phyloP scores from a whole-genome alignment of 768 basidiomycete species.

The Artomyces pyxidatus region DNA sequence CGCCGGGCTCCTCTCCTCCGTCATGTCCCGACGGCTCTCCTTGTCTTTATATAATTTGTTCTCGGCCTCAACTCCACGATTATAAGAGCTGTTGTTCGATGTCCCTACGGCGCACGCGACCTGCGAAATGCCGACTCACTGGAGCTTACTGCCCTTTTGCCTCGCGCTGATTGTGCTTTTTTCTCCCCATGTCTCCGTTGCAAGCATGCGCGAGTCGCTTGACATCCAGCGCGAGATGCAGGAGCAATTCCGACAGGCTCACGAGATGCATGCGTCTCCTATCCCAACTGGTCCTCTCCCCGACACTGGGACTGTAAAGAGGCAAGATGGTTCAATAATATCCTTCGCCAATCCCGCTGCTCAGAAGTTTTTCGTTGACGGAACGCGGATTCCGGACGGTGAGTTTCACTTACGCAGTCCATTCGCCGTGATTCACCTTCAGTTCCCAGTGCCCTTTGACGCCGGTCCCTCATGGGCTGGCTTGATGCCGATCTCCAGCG shows the following conservation, averaged over 20 bases:
- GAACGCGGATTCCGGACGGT: constrained; percentile 26
- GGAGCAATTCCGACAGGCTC: background rate
- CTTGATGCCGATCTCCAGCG: constrained; percentile 24
- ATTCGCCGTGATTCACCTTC: background rate
- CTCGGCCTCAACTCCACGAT: too few species aligned
- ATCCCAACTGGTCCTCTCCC: background rate
- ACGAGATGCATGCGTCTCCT: background rate
- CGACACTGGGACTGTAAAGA: background rate
- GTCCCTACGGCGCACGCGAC: too few species aligned
- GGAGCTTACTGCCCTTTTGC: too few species aligned
- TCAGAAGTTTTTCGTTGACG: constrained; percentile 28
- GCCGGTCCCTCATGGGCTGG: constrained; percentile 26
- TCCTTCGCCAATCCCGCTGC: constrained; percentile 3
- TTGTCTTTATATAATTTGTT: too few species aligned
- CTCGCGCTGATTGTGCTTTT: background rate
- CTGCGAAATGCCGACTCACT: too few species aligned
- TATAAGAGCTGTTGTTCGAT: too few species aligned
- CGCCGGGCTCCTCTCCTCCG: too few species aligned
- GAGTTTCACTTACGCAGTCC: background rate
- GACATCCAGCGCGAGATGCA: background rate
- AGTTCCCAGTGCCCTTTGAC: constrained; percentile 26
- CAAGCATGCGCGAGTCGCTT: constrained; percentile 18
- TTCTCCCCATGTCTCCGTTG: background rate
- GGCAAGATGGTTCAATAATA: constrained; percentile 5
- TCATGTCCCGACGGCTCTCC: too few species aligned